These are phyloP conservation scores for Pichia sp. DNA, from an alignment of 1,139 yeast species.

Conservation along the genomic window DNA sequence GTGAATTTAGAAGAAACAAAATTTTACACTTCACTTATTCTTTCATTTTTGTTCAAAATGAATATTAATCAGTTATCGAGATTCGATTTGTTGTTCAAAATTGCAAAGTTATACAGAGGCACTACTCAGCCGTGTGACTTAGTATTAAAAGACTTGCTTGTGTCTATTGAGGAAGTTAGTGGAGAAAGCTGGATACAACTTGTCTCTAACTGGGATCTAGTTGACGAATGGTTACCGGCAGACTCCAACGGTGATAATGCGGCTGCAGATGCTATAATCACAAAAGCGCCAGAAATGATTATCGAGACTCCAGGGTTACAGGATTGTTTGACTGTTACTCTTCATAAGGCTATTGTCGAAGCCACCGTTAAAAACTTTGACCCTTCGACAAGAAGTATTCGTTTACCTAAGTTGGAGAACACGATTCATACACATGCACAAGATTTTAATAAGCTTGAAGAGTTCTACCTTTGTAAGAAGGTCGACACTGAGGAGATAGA, in stretches of 20 bases:
- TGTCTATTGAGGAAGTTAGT: conserved; percentile 50
- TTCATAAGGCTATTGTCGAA: conserved; percentile 49
- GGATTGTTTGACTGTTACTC: conserved; percentile 46
- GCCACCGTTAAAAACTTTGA: conserved; percentile 44
- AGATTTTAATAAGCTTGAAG: conserved; percentile 29
- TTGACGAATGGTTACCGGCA: conserved; percentile 38
- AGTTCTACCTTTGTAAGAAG: conserved; percentile 9
- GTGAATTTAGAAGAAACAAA: conserved; percentile 30
- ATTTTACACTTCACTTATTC: conserved; percentile 41
- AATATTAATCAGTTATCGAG: conserved; percentile 49
- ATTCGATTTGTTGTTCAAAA: conserved; percentile 15
- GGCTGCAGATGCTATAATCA: not conserved
- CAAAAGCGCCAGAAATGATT: conserved; percentile 43
- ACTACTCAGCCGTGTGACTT: conserved; percentile 58
- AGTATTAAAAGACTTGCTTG: conserved; percentile 52
- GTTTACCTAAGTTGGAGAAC: conserved; percentile 6
- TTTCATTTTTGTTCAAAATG: conserved; percentile 43
- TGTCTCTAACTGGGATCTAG: conserved; percentile 65
- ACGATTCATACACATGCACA: conserved; percentile 21
- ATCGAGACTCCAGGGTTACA: conserved; percentile 37
- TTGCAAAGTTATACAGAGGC: conserved; percentile 48
- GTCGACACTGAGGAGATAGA: conserved; percentile 3
- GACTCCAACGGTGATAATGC: not conserved
- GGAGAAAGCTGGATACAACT: conserved; percentile 55
- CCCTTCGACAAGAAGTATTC: conserved; percentile 22